Evolutionary conservation across 2,329 filamentous ascomycete genomes (phyloP).

Genomic region (Cladobotryum protrusum): DNA sequence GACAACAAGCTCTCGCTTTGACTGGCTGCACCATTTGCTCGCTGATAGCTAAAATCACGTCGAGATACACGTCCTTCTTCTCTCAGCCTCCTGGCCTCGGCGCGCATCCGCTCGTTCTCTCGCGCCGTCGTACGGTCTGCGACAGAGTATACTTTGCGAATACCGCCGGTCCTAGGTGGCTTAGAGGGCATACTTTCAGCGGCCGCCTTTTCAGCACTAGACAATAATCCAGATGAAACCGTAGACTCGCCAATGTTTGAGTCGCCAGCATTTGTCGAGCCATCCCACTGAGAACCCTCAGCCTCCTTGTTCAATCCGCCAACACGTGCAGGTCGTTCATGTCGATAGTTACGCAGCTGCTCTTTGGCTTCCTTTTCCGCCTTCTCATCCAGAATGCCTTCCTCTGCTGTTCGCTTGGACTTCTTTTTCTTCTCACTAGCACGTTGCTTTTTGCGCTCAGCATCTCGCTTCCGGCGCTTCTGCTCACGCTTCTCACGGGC

Average conservation of each 20-base stretch:
- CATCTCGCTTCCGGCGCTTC: constrained; percentile 43
- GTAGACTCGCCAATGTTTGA: constrained; percentile 47
- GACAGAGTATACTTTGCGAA: constrained; percentile 57
- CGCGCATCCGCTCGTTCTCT: constrained; percentile 48
- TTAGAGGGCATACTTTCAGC: constrained; percentile 49
- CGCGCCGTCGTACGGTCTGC: constrained; percentile 48
- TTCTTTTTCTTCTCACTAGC: constrained; percentile 36
- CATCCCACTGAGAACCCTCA: constrained; percentile 76
- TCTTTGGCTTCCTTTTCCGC: constrained; percentile 58
- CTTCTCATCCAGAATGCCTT: constrained; percentile 56
- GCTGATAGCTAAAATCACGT: constrained; percentile 50
- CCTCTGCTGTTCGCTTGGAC: constrained; percentile 41
- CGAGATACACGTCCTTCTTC: constrained; percentile 43
- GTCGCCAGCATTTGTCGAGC: constrained; percentile 60
- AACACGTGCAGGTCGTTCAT: constrained; percentile 79
- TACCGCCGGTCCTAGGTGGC: constrained; percentile 35
- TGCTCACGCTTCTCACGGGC: constrained; percentile 52
- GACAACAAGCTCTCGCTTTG: constrained; percentile 27
- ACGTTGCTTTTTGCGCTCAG: constrained; percentile 26
- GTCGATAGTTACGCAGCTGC: constrained; percentile 75
- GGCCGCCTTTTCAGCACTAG: constrained; percentile 51
- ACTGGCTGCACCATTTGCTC: constrained; percentile 29
- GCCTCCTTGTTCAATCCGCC: constrained; percentile 80
- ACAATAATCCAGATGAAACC: constrained; percentile 51
- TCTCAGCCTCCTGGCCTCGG: constrained; percentile 50